These are phyloP conservation scores for Eucalyptus caleyi DNA, from an alignment of 345 rosid genomes.

Conservation along the genomic window DNA sequence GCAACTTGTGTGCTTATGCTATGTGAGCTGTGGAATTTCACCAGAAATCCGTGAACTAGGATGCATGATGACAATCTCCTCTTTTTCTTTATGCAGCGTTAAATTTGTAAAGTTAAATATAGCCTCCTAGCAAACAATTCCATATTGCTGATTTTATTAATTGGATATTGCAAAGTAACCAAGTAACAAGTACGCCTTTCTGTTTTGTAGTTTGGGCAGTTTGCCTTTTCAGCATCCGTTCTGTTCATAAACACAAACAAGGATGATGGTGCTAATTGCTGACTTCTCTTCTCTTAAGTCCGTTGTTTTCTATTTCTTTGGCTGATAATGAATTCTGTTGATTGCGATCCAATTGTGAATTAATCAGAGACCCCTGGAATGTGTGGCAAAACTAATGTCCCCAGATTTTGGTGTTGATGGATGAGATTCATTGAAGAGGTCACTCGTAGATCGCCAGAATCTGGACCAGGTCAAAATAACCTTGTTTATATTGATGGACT, in stretches of 20 bases:
- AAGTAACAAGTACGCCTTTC: background rate
- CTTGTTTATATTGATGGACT: background rate
- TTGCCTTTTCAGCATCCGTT: background rate
- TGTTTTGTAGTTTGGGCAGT: background rate
- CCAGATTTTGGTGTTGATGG: background rate
- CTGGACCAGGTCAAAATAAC: background rate
- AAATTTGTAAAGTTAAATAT: background rate
- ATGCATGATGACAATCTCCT: background rate
- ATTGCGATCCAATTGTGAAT: background rate
- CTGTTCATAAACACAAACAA: background rate
- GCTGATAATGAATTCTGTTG: background rate
- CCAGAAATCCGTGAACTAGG: background rate
- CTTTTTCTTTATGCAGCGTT: background rate
- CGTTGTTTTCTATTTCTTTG: background rate
- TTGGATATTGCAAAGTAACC: background rate
- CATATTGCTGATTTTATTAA: rapidly evolving
- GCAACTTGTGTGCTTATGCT: background rate
- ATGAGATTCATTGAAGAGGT: background rate
- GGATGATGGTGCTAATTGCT: background rate
- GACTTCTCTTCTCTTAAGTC: background rate
- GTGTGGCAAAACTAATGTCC: background rate
- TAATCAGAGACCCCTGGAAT: background rate
- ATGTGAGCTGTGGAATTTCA: background rate
- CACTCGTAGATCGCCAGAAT: background rate
- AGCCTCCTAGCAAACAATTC: background rate